Conservation (phyloP, 192 early-diverging fungal species). For the Mortierella hygrophila region DNA sequence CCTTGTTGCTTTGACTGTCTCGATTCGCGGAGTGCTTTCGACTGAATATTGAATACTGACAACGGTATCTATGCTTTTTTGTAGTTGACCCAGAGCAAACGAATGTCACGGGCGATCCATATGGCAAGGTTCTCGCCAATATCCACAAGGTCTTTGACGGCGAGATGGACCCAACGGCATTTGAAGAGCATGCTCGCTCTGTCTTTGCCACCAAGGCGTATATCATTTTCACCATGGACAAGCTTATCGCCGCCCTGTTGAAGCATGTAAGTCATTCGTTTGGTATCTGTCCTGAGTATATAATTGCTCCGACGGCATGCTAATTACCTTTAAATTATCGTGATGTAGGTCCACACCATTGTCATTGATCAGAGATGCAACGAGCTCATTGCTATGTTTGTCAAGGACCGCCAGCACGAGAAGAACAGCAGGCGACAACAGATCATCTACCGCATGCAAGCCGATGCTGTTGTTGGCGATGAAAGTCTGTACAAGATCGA, state of each 20-base stretch:
- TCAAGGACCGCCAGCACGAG: slow-evolving; percentile 62
- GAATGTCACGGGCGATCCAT: slow-evolving; percentile 77
- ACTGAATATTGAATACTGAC: neutral
- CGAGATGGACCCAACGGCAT: slow-evolving; percentile 83
- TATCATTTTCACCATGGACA: slow-evolving; percentile 90
- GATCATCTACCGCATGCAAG: slow-evolving; percentile 80
- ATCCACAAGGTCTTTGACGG: slow-evolving; percentile 84
- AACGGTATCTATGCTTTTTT: neutral
- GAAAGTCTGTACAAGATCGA: slow-evolving; percentile 87
- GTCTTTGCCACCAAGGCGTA: slow-evolving; percentile 94
- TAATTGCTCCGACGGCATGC: neutral
- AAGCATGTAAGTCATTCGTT: slow-evolving; percentile 75
- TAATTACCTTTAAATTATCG: neutral
- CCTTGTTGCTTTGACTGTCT: neutral
- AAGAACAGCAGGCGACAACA: slow-evolving; percentile 72
- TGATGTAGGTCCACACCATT: slow-evolving; percentile 66
- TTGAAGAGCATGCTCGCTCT: slow-evolving; percentile 89
- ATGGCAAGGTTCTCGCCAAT: slow-evolving; percentile 78
- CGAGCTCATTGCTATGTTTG: slow-evolving; percentile 76
- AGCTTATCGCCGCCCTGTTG: slow-evolving; percentile 81
- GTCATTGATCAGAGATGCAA: slow-evolving; percentile 74
- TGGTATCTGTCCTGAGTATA: neutral
- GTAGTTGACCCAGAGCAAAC: slow-evolving; percentile 62
- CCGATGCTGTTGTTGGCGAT: slow-evolving; percentile 79
- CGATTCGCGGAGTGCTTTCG: too few species aligned